A percentile compares a stretch with the other conserved stretches of the same genome.
Evolutionary conservation across 1,284 basidiomycete genomes (phyloP).

Genomic region (Polyporus tsugae): DNA sequence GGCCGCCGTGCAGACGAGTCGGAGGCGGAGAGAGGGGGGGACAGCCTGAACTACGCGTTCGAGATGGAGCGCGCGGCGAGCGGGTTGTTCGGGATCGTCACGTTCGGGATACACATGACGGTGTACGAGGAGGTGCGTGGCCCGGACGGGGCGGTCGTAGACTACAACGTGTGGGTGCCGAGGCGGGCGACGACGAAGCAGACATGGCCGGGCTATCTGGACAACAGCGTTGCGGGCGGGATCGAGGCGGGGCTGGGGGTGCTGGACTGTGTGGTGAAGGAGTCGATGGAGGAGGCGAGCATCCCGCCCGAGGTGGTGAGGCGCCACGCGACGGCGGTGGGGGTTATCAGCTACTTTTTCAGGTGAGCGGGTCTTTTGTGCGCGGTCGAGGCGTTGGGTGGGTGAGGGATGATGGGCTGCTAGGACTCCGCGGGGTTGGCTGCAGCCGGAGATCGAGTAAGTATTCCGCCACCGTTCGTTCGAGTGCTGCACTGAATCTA

Average conservation of each 20-base stretch:
- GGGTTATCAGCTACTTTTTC: slow-evolving; percentile 74
- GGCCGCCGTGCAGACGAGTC: too few species aligned
- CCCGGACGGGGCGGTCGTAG: slow-evolving; percentile 50
- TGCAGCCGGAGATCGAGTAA: slow-evolving; percentile 89
- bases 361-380: slow-evolving; percentile 50
- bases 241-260: slow-evolving; percentile 79
- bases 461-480: slow-evolving; percentile 37
- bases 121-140: slow-evolving; percentile 60
- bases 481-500: neutral
- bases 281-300: slow-evolving; percentile 93
- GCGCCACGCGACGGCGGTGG: slow-evolving; percentile 63
- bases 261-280: slow-evolving; percentile 87
- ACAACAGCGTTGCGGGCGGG: slow-evolving; percentile 85
- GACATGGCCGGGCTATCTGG: slow-evolving; percentile 84
- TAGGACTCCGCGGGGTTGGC: slow-evolving; percentile 61
- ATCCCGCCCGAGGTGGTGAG: slow-evolving; percentile 70
- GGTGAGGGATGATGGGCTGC: slow-evolving; percentile 59
- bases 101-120: slow-evolving; percentile 89
- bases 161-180: slow-evolving; percentile 81
- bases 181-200: slow-evolving; percentile 87
- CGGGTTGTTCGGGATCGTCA: slow-evolving; percentile 89
- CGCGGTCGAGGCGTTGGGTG: slow-evolving; percentile 20
- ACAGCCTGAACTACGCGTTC: slow-evolving; percentile 73
- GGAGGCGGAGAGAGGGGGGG: slow-evolving; percentile 26
- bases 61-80: slow-evolving; percentile 91